Conservation (phyloP, 176 grass and related monocot species). For the Musa troglodytarum region DNA sequence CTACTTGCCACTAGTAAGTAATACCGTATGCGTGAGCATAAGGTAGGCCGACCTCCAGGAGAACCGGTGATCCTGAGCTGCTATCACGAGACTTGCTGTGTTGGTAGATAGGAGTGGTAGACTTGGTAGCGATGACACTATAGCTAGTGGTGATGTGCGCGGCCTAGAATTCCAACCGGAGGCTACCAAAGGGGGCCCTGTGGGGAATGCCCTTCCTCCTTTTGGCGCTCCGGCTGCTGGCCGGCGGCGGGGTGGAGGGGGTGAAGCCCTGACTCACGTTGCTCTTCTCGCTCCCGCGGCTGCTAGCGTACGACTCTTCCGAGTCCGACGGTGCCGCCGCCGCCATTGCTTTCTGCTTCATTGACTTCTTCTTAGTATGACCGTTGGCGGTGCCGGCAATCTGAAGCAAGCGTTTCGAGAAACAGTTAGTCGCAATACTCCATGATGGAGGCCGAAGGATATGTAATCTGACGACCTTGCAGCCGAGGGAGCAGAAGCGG, state of each 20-base stretch:
- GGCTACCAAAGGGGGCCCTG: constrained; percentile 79
- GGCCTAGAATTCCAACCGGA: constrained; percentile 44
- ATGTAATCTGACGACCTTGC: constrained; percentile 46
- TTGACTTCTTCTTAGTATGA: constrained; percentile 28
- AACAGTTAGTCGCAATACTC: constrained; percentile 1
- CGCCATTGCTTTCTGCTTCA: neutral
- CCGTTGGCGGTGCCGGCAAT: constrained; percentile 49
- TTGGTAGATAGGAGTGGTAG: neutral
- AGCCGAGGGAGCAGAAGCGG: constrained; percentile 98
- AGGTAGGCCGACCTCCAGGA: too few species aligned
- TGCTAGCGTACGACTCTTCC: constrained; percentile 15
- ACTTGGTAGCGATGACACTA: too few species aligned
- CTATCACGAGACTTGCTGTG: too few species aligned
- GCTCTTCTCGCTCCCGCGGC: constrained; percentile 22
- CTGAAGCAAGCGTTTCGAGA: constrained; percentile 19
- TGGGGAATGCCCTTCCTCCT: constrained; percentile 87
- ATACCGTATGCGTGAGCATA: too few species aligned
- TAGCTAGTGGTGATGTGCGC: neutral
- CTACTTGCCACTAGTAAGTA: too few species aligned
- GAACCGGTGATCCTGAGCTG: too few species aligned
- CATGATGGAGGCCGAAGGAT: neutral
- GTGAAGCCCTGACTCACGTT: constrained; percentile 52
- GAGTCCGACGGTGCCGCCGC: constrained; percentile 1
- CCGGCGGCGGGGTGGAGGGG: constrained; percentile 48
- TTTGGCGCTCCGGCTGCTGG: constrained; percentile 38